Evolutionary conservation across 495 filamentous ascomycete genomes (phyloP).

Genomic region (Penicillium paxilli): DNA sequence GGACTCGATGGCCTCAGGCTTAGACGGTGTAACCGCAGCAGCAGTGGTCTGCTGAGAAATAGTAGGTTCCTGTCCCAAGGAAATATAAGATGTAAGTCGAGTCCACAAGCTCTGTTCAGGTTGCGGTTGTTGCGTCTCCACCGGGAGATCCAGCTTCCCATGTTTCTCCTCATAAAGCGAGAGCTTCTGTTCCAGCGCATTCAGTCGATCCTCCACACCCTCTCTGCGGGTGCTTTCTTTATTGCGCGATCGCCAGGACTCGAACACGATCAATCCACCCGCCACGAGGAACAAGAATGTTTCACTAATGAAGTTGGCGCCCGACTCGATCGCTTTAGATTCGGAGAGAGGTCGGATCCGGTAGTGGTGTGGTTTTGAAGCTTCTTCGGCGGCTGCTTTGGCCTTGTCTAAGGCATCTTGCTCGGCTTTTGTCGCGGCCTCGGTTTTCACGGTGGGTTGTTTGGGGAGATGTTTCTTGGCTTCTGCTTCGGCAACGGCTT

Average conservation of each 20-base stretch:
- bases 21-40: not conserved
- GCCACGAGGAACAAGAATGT: constrained; percentile 85
- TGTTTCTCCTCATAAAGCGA: constrained; percentile 38
- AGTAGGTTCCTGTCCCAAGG: constrained; percentile 24
- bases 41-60: constrained; percentile 1
- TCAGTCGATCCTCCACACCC: constrained; percentile 69
- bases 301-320: constrained; percentile 93
- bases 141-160: constrained; percentile 37
- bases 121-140: constrained; percentile 27
- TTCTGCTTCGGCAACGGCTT: constrained; percentile 50
- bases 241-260: constrained; percentile 69
- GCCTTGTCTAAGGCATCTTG: constrained; percentile 50
- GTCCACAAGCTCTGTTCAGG: constrained; percentile 34
- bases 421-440: constrained; percentile 67
- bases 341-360: constrained; percentile 81
- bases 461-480: constrained; percentile 63
- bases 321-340: constrained; percentile 90
- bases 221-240: constrained; percentile 79
- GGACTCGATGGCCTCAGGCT: constrained; percentile 5
- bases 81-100: constrained; percentile 33
- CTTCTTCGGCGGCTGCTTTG: constrained; percentile 52
- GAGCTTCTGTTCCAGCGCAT: constrained; percentile 66
- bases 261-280: constrained; percentile 74
- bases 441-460: constrained; percentile 76
- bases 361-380: constrained; percentile 43